A percentile compares a stretch with the other conserved stretches of the same genome.
phyloP scores from a whole-genome alignment of 2,329 filamentous ascomycete species.

The Helotiales sp. region DNA sequence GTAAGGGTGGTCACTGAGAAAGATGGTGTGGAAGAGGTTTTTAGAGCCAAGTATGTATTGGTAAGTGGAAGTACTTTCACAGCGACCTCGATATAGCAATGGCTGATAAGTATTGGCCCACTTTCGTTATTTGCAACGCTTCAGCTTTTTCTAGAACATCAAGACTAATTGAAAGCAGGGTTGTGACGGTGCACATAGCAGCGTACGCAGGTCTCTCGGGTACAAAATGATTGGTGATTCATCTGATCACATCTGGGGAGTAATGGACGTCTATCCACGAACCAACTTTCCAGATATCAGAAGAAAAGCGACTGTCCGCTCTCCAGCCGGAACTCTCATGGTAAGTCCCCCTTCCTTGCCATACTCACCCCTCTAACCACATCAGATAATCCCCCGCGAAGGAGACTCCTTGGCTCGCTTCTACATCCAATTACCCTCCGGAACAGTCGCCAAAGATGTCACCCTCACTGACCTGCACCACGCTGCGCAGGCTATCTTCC shows the following conservation, averaged over 20 bases:
- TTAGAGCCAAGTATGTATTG: slow-evolving; percentile 28
- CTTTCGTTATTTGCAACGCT: no score
- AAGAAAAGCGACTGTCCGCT: slow-evolving; percentile 55
- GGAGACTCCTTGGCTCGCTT: slow-evolving; percentile 64
- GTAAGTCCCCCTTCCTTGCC: not conserved
- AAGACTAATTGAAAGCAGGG: slow-evolving; percentile 43
- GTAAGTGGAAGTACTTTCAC: slow-evolving; percentile 41
- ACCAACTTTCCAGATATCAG: slow-evolving; percentile 65
- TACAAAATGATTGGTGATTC: slow-evolving; percentile 59
- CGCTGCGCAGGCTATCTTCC: slow-evolving; percentile 42
- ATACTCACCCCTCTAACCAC: not conserved
- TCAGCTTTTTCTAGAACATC: no score
- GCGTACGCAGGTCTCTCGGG: slow-evolving; percentile 42
- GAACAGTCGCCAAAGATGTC: slow-evolving; percentile 53
- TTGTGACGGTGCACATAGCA: slow-evolving; percentile 53
- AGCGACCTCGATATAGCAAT: slow-evolving; percentile 29
- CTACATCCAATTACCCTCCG: slow-evolving; percentile 47
- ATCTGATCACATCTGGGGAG: slow-evolving; percentile 57
- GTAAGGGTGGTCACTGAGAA: slow-evolving; percentile 58
- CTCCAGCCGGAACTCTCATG: slow-evolving; percentile 54
- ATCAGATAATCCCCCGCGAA: slow-evolving; percentile 58
- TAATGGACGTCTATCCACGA: slow-evolving; percentile 55
- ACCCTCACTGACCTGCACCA: slow-evolving; percentile 53
- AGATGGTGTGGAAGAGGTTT: slow-evolving; percentile 53
- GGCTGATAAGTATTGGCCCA: no score